Evolutionary conservation across 2,329 filamentous ascomycete species (phyloP).

Genomic region (Talaromyces verruculosus): DNA sequence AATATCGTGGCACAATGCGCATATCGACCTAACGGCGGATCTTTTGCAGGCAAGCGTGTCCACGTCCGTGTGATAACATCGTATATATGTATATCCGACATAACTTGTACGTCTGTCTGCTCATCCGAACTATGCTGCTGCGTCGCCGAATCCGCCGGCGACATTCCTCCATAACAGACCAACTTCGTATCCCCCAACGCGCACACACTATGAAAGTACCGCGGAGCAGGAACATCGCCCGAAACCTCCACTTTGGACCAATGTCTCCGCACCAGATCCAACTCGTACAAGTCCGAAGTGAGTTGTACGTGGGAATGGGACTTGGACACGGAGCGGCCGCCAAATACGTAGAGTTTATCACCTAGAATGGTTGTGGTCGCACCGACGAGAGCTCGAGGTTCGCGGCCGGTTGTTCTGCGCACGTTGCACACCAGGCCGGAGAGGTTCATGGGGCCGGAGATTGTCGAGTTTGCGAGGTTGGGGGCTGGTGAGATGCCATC

Average conservation of each 20-base stretch:
- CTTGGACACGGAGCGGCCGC: constrained; percentile 80
- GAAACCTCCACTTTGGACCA: constrained; percentile 86
- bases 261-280: constrained; percentile 86
- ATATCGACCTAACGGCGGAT: constrained; percentile 89
- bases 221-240: constrained; percentile 83
- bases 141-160: constrained; percentile 59
- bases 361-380: constrained; percentile 93
- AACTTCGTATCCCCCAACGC: constrained; percentile 90
- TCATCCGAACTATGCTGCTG: constrained; percentile 54
- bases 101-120: constrained; percentile 86
- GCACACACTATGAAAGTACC: constrained; percentile 97
- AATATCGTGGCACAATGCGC: constrained; percentile 93
- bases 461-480: constrained; percentile 30
- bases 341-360: constrained; percentile 96
- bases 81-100: constrained; percentile 97
- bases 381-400: constrained; percentile 87
- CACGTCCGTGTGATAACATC: constrained; percentile 80
- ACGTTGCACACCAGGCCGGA: constrained; percentile 69
- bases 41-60: constrained; percentile 77
- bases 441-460: constrained; percentile 57
- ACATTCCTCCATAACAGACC: constrained; percentile 98
- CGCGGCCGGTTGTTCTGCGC: constrained; percentile 80
- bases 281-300: constrained; percentile 87
- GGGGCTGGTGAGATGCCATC: constrained; percentile 28
- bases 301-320: constrained; percentile 79